Conservation (phyloP, 2,329 filamentous ascomycete genomes). For the Ophiostoma himal-ulmi region DNA sequence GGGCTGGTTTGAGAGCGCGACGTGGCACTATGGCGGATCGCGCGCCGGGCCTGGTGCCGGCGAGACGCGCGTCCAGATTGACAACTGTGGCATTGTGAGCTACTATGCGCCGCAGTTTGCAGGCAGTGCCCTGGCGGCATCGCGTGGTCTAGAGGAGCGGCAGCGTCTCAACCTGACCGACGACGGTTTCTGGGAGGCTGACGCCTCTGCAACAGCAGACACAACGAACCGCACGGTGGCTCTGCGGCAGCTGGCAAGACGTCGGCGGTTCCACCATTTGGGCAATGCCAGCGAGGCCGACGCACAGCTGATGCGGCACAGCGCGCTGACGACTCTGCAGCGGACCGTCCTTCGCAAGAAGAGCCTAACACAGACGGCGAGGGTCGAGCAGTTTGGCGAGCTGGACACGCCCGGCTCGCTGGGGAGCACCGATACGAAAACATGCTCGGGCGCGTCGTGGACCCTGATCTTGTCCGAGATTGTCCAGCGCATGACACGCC, state of each 20-base stretch:
- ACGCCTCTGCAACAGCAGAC: neutral
- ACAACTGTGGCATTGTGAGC: constrained; percentile 41
- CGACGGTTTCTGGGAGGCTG: constrained; percentile 36
- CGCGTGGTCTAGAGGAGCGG: constrained; percentile 34
- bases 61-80: constrained; percentile 38
- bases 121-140: constrained; percentile 30
- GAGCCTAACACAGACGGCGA: neutral
- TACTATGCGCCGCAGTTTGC: constrained; percentile 40
- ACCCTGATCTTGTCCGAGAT: constrained; percentile 38
- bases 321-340: constrained; percentile 32
- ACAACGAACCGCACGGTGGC: constrained; percentile 27
- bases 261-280: constrained; percentile 37
- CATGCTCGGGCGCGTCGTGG: constrained; percentile 43
- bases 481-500: constrained; percentile 36
- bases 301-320: constrained; percentile 33
- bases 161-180: constrained; percentile 38
- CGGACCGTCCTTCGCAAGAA: constrained; percentile 26
- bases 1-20: constrained; percentile 43
- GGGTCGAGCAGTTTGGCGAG: neutral
- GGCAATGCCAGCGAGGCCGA: constrained; percentile 32
- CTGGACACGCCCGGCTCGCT: neutral
- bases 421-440: neutral
- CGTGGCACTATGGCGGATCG: constrained; percentile 40
- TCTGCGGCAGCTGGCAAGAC: constrained; percentile 34
- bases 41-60: constrained; percentile 37